These are phyloP conservation scores for Alternaria novae-zelandiae DNA, from an alignment of 2,329 filamentous ascomycete genomes.

Conservation along the genomic window DNA sequence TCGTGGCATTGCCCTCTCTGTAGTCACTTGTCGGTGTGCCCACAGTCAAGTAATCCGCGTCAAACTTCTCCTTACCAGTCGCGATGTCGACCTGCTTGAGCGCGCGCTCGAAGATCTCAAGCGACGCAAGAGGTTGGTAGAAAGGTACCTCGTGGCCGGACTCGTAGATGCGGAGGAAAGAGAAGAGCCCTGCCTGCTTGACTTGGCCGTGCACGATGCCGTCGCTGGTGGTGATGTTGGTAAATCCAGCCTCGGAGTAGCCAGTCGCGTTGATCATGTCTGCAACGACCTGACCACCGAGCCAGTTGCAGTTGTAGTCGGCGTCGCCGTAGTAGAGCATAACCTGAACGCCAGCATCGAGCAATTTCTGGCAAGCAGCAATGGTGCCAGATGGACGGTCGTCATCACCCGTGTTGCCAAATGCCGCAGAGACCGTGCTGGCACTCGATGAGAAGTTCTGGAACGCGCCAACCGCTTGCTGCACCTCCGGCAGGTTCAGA, in stretches of 20 bases:
- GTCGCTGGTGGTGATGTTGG: constrained; percentile 54
- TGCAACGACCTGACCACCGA: constrained; percentile 53
- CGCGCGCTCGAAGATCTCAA: constrained; percentile 59
- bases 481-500: constrained; percentile 62
- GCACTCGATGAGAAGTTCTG: constrained; percentile 63
- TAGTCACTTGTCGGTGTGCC: constrained; percentile 48
- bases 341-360: constrained; percentile 51
- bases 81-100: constrained; percentile 59
- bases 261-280: constrained; percentile 50
- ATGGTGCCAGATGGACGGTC: constrained; percentile 53
- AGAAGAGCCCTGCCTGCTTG: constrained; percentile 59
- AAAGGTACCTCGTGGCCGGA: constrained; percentile 60
- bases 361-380: constrained; percentile 49
- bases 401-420: constrained; percentile 58
- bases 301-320: constrained; percentile 57
- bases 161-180: constrained; percentile 59
- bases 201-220: constrained; percentile 60
- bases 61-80: constrained; percentile 49
- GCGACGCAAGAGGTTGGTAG: constrained; percentile 59
- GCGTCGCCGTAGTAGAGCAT: constrained; percentile 57
- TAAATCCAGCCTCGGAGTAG: constrained; percentile 55
- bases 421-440: constrained; percentile 53
- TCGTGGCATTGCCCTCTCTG: constrained; percentile 54
- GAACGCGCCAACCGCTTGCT: constrained; percentile 64
- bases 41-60: constrained; percentile 38